Percentiles rank a stretch among this genome's conserved stretches.
These are phyloP conservation scores for Diplogelasinospora grovesii DNA, from an alignment of 495 filamentous ascomycete species.

Conservation along the genomic window DNA sequence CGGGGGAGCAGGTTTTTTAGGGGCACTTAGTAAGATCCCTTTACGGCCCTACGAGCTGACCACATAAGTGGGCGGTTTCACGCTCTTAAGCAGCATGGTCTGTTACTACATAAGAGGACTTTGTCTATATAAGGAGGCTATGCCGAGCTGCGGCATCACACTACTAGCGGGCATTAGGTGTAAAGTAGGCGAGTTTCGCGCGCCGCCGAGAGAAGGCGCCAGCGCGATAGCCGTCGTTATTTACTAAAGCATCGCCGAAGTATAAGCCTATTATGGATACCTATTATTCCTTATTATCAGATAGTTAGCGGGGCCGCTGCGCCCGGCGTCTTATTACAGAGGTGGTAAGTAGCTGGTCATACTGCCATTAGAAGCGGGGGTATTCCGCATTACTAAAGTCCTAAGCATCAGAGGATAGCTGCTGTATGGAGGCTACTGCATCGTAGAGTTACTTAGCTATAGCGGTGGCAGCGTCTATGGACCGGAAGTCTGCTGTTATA, in stretches of 20 bases:
- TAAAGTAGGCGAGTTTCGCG: conserved; percentile 45
- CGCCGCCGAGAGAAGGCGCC: conserved; percentile 55
- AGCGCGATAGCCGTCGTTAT: conserved; percentile 62
- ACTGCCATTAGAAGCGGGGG: conserved; percentile 54
- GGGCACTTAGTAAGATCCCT: conserved; percentile 84
- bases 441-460: conserved; percentile 56
- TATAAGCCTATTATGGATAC: conserved; percentile 51
- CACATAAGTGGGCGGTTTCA: conserved; percentile 72
- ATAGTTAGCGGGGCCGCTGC: conserved; percentile 42
- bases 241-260: conserved; percentile 59
- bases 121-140: conserved; percentile 44
- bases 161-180: conserved; percentile 60
- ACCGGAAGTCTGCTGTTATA: conserved; percentile 37
- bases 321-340: conserved; percentile 47
- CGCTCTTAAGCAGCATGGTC: conserved; percentile 37
- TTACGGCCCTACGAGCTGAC: conserved; percentile 87
- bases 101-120: conserved; percentile 38
- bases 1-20: conserved; percentile 64
- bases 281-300: conserved; percentile 38
- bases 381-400: conserved; percentile 53
- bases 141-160: conserved; percentile 42
- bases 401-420: conserved; percentile 60
- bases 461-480: conserved; percentile 66
- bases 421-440: conserved; percentile 48
- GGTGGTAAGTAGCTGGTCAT: conserved; percentile 57